phyloP scores from a whole-genome alignment of 306 rosid species.

The Acmispon strigosus region DNA sequence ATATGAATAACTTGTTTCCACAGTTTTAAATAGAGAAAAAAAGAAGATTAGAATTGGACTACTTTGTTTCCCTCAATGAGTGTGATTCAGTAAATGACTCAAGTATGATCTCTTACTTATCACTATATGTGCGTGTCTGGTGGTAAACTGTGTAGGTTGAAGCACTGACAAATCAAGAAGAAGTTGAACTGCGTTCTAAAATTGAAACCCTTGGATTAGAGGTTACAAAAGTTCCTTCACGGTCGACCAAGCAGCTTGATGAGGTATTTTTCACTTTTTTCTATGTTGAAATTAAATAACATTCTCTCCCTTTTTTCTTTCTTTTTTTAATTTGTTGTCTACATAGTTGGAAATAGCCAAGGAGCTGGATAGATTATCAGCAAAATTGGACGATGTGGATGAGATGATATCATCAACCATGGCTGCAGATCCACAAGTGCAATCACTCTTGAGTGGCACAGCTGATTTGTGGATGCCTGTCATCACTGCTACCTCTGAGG shows the following conservation, averaged over 20 bases:
- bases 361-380: slow-evolving; percentile 81
- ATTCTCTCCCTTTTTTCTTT: not conserved
- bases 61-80: not conserved
- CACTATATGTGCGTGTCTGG: not conserved
- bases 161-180: slow-evolving; percentile 79
- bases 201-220: slow-evolving; percentile 92
- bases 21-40: not conserved
- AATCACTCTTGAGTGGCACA: slow-evolving; percentile 70
- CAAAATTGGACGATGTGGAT: slow-evolving; percentile 77
- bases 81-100: not conserved
- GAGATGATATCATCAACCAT: slow-evolving; percentile 83
- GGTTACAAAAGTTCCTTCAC: slow-evolving; percentile 81
- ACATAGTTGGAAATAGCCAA: slow-evolving; percentile 73
- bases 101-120: not conserved
- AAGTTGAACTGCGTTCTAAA: slow-evolving; percentile 83
- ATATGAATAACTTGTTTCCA: not conserved
- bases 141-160: slow-evolving; percentile 55
- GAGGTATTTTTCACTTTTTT: slow-evolving; percentile 43
- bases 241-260: slow-evolving; percentile 51
- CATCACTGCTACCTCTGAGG: slow-evolving; percentile 73
- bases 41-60: not conserved
- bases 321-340: not conserved
- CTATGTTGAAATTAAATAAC: not conserved
- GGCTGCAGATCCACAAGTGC: slow-evolving; percentile 87
- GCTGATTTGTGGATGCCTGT: slow-evolving; percentile 93